These are phyloP conservation scores for Fraxinus ornus DNA, from an alignment of 305 asterid species.

Conservation along the genomic window DNA sequence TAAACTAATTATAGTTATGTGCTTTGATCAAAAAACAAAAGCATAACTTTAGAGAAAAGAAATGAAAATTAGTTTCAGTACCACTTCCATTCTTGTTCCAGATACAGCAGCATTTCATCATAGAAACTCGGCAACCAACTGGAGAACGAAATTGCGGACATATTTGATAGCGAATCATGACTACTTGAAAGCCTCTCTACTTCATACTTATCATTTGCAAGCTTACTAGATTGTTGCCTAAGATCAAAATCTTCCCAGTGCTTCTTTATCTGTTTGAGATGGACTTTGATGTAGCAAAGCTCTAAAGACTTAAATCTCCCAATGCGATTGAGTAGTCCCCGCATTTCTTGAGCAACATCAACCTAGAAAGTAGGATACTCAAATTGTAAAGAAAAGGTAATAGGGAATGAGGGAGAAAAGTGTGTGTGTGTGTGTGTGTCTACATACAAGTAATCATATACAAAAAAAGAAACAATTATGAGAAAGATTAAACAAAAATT, in stretches of 20 bases:
- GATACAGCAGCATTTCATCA: constrained; percentile 87
- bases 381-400: constrained; percentile 19
- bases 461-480: not conserved
- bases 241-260: constrained; percentile 89
- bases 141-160: constrained; percentile 51
- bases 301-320: constrained; percentile 92
- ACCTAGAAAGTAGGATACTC: constrained; percentile 44
- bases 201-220: constrained; percentile 66
- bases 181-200: constrained; percentile 46
- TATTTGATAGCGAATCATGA: constrained; percentile 47
- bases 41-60: not conserved
- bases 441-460: not conserved
- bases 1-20: constrained; percentile 7
- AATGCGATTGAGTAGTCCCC: constrained; percentile 75
- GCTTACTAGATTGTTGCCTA: constrained; percentile 69
- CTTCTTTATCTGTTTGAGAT: constrained; percentile 72
- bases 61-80: constrained; percentile 25
- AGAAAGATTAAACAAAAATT: constrained; percentile 20
- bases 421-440: not conserved
- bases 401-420: constrained; percentile 4
- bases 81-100: constrained; percentile 99
- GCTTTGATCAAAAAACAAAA: constrained; percentile 8
- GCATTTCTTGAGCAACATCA: constrained; percentile 90
- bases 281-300: constrained; percentile 75
- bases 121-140: constrained; percentile 91